Evolutionary conservation across 805 yeast species (phyloP).

Genomic region (Metschnikowia matae): DNA sequence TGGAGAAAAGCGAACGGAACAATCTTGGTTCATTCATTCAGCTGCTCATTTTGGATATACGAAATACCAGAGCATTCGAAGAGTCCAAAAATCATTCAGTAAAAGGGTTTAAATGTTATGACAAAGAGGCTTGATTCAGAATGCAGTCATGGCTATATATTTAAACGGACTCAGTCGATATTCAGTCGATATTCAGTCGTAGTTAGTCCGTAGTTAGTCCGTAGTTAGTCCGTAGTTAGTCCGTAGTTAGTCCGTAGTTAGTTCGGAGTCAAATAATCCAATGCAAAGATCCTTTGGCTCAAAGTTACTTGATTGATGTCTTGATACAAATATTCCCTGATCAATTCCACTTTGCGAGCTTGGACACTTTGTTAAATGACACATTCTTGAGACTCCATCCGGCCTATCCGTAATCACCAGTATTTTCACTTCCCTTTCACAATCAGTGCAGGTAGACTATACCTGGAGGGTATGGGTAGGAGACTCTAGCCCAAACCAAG

Average conservation of each 20-base stretch:
- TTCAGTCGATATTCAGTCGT: too few relatives aligned
- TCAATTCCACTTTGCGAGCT: constrained; percentile 75
- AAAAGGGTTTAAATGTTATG: constrained; percentile 12
- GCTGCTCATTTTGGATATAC: constrained; percentile 5
- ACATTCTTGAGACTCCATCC: constrained; percentile 68
- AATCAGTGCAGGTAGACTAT: too few relatives aligned
- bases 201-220: too few relatives aligned
- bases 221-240: too few relatives aligned
- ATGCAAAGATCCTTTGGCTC: constrained; percentile 89
- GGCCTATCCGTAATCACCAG: too few relatives aligned
- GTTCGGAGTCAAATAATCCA: constrained; percentile 92
- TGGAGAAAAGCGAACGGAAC: too few relatives aligned
- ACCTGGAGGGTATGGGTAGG: too few relatives aligned
- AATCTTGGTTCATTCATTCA: constrained; percentile 2
- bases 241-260: too few relatives aligned
- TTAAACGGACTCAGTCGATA: too few relatives aligned
- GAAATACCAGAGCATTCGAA: constrained; percentile 9
- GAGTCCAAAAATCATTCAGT: constrained; percentile 13
- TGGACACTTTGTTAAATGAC: constrained; percentile 56
- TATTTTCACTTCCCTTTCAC: too few relatives aligned
- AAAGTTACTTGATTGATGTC: constrained; percentile 86
- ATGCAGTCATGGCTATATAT: constrained; percentile 10
- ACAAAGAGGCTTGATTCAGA: constrained; percentile 11
- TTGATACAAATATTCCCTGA: constrained; percentile 93
- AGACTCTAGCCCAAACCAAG: too few relatives aligned